Evolutionary conservation across 2,329 filamentous ascomycete genomes (phyloP).

Genomic region (Metarhizium rileyi): DNA sequence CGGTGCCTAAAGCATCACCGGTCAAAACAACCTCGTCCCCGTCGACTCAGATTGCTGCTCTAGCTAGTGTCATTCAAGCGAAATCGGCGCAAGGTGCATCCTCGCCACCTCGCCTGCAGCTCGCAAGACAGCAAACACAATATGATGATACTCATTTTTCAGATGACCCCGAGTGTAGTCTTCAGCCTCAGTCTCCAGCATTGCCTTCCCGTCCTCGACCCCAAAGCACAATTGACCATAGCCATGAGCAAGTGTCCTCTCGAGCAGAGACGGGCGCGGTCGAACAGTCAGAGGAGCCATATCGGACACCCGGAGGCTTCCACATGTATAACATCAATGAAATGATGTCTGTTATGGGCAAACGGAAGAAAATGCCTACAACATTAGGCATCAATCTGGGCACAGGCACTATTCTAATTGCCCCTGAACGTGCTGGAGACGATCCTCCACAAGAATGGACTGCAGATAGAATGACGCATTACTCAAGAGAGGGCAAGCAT

Average conservation of each 20-base stretch:
- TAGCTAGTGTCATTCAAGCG: slow-evolving; percentile 47
- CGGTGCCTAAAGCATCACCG: slow-evolving; percentile 23
- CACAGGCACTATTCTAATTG: slow-evolving; percentile 82
- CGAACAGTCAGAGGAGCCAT: slow-evolving; percentile 26
- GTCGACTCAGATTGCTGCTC: slow-evolving; percentile 40
- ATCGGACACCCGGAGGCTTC: slow-evolving; percentile 64
- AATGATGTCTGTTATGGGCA: slow-evolving; percentile 94
- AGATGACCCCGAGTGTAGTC: slow-evolving; percentile 23
- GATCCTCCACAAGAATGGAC: slow-evolving; percentile 87
- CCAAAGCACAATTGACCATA: not conserved
- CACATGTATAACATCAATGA: slow-evolving; percentile 96
- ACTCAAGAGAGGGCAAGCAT: slow-evolving; percentile 95
- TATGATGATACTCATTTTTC: slow-evolving; percentile 17
- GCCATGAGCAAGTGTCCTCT: not conserved
- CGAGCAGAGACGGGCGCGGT: not conserved
- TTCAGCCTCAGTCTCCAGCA: slow-evolving; percentile 24
- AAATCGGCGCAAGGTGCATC: slow-evolving; percentile 21
- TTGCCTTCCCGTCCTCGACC: slow-evolving; percentile 27
- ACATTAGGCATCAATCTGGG: slow-evolving; percentile 87
- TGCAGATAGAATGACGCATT: slow-evolving; percentile 91
- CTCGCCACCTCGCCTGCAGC: slow-evolving; percentile 16
- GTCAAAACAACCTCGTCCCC: slow-evolving; percentile 14
- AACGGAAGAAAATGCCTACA: slow-evolving; percentile 97
- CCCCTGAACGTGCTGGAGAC: slow-evolving; percentile 74
- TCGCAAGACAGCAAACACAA: slow-evolving; percentile 14